phyloP scores from a whole-genome alignment of 306 rosid genomes.

The Ochetophila trinervis region DNA sequence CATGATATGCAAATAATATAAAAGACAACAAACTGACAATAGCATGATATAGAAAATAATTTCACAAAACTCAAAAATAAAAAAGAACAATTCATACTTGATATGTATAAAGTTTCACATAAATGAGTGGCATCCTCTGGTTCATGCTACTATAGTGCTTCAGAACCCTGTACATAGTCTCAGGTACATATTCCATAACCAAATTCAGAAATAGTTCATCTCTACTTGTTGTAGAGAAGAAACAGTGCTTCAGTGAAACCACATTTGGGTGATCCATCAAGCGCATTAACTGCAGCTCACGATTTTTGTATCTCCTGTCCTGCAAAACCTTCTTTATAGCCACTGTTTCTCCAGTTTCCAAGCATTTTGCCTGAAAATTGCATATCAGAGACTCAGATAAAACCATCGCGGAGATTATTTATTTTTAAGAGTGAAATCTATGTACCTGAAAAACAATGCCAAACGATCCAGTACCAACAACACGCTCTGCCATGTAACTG shows the following conservation, averaged over 20 bases:
- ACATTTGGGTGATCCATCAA: conserved; percentile 94
- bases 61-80: background rate
- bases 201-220: conserved; percentile 87
- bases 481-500: conserved; percentile 98
- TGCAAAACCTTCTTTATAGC: conserved; percentile 97
- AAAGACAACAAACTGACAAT: background rate
- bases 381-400: conserved; percentile 26
- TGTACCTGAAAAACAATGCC: conserved; percentile 93
- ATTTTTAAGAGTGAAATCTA: conserved; percentile 16
- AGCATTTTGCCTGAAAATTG: conserved; percentile 70
- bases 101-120: conserved; percentile 85
- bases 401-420: conserved; percentile 11
- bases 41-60: background rate
- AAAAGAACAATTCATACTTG: conserved; percentile 53
- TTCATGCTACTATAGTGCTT: conserved; percentile 73
- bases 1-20: background rate
- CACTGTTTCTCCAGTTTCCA: conserved; percentile 82
- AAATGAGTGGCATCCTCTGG: conserved; percentile 92
- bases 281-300: conserved; percentile 94
- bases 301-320: conserved; percentile 82
- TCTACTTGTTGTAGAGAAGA: conserved; percentile 79
- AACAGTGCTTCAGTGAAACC: conserved; percentile 76
- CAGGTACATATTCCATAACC: conserved; percentile 94
- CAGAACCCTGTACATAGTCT: conserved; percentile 78
- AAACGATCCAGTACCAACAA: conserved; percentile 94